A percentile compares a stretch with the other conserved stretches of the same genome.
Evolutionary conservation across 345 rosid species (phyloP).

Genomic region (Carallia brachiata): DNA sequence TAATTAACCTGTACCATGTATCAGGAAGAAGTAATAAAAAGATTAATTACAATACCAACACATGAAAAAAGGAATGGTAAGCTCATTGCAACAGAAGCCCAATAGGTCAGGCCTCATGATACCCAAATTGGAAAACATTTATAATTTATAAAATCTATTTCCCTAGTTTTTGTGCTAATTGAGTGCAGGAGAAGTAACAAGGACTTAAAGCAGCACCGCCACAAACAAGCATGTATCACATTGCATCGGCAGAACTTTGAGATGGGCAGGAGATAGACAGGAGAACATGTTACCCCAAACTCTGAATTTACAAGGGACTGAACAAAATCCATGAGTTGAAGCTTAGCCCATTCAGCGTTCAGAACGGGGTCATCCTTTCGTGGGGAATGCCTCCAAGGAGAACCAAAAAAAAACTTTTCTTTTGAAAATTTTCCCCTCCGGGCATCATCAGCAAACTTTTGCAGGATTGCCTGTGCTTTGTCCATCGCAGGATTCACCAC

Average conservation of each 20-base stretch:
- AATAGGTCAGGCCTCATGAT: no score
- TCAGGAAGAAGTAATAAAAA: neutral
- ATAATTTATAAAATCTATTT: no score
- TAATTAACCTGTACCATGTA: constrained; percentile 62
- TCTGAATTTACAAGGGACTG: constrained; percentile 69
- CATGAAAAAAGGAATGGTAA: neutral
- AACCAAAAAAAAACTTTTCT: constrained; percentile 75
- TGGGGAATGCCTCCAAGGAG: constrained; percentile 96
- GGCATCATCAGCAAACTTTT: constrained; percentile 69
- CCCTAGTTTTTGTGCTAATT: no score
- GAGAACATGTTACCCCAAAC: constrained; percentile 54
- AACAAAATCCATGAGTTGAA: constrained; percentile 91
- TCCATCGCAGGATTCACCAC: constrained; percentile 95
- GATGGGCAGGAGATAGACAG: neutral
- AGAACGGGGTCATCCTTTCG: constrained; percentile 35
- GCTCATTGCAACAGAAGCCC: no score
- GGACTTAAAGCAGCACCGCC: no score
- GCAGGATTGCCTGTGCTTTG: constrained; percentile 60
- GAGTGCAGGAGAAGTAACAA: no score
- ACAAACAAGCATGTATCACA: neutral
- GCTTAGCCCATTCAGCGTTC: constrained; percentile 68
- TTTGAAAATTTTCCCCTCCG: constrained; percentile 57
- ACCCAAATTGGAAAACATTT: no score
- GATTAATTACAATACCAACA: neutral
- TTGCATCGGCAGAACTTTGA: neutral